Conservation (phyloP, 2,329 filamentous ascomycete species). For the Microdochium trichocladiopsis region DNA sequence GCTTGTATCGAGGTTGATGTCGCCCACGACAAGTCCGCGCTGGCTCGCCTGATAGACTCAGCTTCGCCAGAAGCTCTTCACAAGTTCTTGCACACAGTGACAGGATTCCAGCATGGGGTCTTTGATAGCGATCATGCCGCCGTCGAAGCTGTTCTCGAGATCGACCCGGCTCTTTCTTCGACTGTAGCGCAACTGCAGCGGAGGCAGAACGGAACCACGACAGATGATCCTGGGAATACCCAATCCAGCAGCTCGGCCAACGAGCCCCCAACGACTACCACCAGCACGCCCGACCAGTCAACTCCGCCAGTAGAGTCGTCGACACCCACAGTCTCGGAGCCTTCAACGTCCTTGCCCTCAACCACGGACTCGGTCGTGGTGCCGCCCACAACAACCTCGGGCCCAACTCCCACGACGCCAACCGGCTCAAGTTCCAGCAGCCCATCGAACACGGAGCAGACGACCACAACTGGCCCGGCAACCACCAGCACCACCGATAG, state of each 20-base stretch:
- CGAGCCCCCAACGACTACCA: slow-evolving; percentile 2
- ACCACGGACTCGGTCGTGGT: slow-evolving; percentile 12
- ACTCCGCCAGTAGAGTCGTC: too few species aligned
- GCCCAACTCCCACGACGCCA: slow-evolving; percentile 7
- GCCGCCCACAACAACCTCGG: slow-evolving; percentile 9
- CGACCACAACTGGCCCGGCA: too few species aligned
- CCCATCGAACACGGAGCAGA: too few species aligned
- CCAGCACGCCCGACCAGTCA: background rate
- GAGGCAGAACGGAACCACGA: slow-evolving; percentile 38
- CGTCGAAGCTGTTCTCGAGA: slow-evolving; percentile 54
- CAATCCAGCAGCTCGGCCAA: slow-evolving; percentile 4
- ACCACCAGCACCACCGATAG: too few species aligned
- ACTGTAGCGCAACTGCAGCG: slow-evolving; percentile 59
- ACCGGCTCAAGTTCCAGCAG: background rate
- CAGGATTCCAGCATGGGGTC: slow-evolving; percentile 56
- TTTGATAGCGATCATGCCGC: slow-evolving; percentile 58
- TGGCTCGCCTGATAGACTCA: slow-evolving; percentile 48
- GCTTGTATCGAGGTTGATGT: slow-evolving; percentile 1
- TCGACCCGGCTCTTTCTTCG: slow-evolving; percentile 54
- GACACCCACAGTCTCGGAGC: too few species aligned
- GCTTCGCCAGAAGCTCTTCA: slow-evolving; percentile 57
- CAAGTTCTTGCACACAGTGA: slow-evolving; percentile 47
- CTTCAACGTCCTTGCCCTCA: too few species aligned
- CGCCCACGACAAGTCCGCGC: slow-evolving; percentile 21
- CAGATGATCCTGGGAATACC: slow-evolving; percentile 12